Evolutionary conservation across 202 grass and related monocot genomes (phyloP).

Genomic region (Setaria italica): DNA sequence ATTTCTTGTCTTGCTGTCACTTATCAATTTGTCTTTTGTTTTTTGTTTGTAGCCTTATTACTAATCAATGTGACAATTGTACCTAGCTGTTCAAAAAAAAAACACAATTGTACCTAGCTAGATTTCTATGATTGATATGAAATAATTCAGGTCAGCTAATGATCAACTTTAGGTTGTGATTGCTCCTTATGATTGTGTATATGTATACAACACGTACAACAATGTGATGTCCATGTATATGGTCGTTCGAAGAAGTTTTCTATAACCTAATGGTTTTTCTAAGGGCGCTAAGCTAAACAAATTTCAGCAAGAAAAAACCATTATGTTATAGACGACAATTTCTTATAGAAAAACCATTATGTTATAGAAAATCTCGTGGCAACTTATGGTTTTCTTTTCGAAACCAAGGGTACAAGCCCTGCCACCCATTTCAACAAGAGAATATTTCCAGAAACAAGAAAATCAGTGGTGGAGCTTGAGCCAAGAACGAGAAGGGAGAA

Average conservation of each 20-base stretch:
- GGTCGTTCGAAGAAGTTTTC: not conserved
- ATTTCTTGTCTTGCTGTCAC: not conserved
- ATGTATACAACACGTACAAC: not conserved
- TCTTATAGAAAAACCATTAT: too few species aligned
- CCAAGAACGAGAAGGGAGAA: too few species aligned
- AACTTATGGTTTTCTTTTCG: not conserved
- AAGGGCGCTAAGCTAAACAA: not conserved
- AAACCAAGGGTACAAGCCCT: not conserved
- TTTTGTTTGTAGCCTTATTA: not conserved
- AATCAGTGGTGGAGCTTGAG: too few species aligned
- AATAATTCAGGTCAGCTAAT: slow-evolving; percentile 3
- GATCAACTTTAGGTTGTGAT: slow-evolving; percentile 14
- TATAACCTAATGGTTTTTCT: not conserved
- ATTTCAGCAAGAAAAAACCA: not conserved
- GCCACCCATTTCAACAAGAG: too few species aligned
- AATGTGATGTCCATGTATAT: not conserved
- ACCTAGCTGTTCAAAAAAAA: not conserved
- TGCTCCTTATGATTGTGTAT: not conserved
- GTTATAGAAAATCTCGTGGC: not conserved
- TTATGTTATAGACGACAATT: too few species aligned
- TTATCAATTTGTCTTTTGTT: not conserved
- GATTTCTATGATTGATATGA: slow-evolving; percentile 15
- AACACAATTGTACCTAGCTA: not conserved
- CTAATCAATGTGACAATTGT: not conserved
- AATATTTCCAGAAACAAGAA: too few species aligned